Evolutionary conservation across 78 protist genomes (phyloP).

Genomic region (Pigoraptor vietnamica): DNA sequence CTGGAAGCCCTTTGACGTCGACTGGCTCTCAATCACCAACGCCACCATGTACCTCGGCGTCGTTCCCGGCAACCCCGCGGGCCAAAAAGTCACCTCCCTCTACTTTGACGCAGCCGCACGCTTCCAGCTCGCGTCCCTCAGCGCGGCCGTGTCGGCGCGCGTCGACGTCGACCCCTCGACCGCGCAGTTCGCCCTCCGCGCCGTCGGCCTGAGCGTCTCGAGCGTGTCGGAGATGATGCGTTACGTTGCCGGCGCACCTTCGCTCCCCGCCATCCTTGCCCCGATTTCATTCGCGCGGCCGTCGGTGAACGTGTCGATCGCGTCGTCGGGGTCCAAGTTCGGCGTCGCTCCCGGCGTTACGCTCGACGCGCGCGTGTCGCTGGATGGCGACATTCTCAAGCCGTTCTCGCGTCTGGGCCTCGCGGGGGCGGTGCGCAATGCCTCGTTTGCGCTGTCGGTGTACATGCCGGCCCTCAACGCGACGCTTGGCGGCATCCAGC

Average conservation of each 20-base stretch:
- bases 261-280: background rate
- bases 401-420: background rate
- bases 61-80: background rate
- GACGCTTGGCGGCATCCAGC: background rate
- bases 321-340: background rate
- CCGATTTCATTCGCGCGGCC: background rate
- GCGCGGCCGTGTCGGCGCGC: background rate
- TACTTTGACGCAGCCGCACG: background rate
- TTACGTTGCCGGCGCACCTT: background rate
- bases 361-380: background rate
- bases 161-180: background rate
- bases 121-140: background rate
- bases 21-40: background rate
- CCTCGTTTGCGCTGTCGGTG: background rate
- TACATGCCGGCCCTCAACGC: background rate
- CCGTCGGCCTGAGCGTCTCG: background rate
- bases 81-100: background rate
- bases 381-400: background rate
- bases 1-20: background rate
- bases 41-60: background rate
- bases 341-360: background rate
- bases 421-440: background rate
- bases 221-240: background rate
- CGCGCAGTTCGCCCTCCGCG: background rate
- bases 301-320: background rate